Percentiles rank a stretch among this genome's conserved stretches.
These are phyloP conservation scores for Metarhizium anisopliae DNA, from an alignment of 2,329 filamentous ascomycete species.

Conservation along the genomic window DNA sequence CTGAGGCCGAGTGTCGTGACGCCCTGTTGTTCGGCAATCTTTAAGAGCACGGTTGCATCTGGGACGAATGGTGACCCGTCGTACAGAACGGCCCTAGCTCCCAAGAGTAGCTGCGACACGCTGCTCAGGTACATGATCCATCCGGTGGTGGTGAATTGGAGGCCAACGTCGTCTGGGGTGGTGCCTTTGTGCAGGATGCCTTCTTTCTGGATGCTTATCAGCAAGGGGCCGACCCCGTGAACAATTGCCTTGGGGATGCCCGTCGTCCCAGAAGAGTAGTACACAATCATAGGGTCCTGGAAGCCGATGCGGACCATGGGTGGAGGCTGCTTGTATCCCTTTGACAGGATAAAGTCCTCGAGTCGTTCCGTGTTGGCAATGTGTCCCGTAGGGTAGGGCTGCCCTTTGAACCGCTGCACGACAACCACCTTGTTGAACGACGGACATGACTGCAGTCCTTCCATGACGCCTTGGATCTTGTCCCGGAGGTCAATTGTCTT, in stretches of 20 bases:
- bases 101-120: conserved; percentile 49
- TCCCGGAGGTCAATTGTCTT: conserved; percentile 60
- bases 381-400: conserved; percentile 46
- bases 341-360: conserved; percentile 32
- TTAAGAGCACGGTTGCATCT: conserved; percentile 53
- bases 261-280: conserved; percentile 75
- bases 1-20: conserved; percentile 69
- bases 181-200: conserved; percentile 38
- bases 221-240: conserved; percentile 59
- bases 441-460: conserved; percentile 50
- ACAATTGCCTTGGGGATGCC: conserved; percentile 81
- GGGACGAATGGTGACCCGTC: conserved; percentile 76
- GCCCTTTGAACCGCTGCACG: conserved; percentile 52
- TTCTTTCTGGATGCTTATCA: conserved; percentile 53
- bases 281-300: conserved; percentile 67
- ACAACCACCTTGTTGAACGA: conserved; percentile 57
- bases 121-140: conserved; percentile 82
- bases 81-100: conserved; percentile 60
- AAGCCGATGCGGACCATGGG: conserved; percentile 56
- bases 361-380: conserved; percentile 40
- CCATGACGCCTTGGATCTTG: conserved; percentile 65
- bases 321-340: conserved; percentile 21
- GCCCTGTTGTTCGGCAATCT: conserved; percentile 50
- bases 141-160: conserved; percentile 59
- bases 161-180: conserved; percentile 27